A percentile compares a stretch with the other conserved stretches of the same genome.
phyloP scores from a whole-genome alignment of 768 basidiomycete genomes.

The Tulasnella calospora region DNA sequence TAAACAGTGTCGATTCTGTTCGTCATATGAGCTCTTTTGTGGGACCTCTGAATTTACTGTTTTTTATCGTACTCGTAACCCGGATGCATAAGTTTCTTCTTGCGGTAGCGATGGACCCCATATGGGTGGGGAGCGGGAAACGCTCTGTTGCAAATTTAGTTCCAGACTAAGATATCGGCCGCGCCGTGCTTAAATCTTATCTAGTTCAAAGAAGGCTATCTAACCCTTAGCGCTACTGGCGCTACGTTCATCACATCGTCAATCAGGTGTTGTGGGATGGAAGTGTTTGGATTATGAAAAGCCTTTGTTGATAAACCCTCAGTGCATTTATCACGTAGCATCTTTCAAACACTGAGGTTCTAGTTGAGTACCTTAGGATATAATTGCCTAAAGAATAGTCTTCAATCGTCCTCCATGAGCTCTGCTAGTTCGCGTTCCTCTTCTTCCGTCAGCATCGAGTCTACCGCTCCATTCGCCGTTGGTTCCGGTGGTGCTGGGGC shows the following conservation, averaged over 20 bases:
- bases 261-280: no score
- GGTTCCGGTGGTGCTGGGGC: slow-evolving; percentile 36
- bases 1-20: slow-evolving; percentile 18
- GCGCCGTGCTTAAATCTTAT: no score
- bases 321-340: background rate
- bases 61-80: background rate
- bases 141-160: no score
- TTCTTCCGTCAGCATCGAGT: slow-evolving; percentile 64
- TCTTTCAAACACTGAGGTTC: background rate
- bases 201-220: no score
- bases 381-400: no score
- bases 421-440: slow-evolving; percentile 88
- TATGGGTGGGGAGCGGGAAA: background rate
- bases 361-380: no score
- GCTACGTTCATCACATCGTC: no score
- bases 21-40: background rate
- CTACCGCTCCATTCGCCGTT: slow-evolving; percentile 33
- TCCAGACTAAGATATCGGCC: no score
- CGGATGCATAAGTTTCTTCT: background rate
- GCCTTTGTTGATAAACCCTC: no score
- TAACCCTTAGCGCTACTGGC: no score
- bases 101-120: background rate
- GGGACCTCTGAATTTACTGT: background rate
- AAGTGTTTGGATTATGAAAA: no score
- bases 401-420: slow-evolving; percentile 46